Conservation (phyloP, 2,329 filamentous ascomycete genomes). For the Incumbomyces lentus region DNA sequence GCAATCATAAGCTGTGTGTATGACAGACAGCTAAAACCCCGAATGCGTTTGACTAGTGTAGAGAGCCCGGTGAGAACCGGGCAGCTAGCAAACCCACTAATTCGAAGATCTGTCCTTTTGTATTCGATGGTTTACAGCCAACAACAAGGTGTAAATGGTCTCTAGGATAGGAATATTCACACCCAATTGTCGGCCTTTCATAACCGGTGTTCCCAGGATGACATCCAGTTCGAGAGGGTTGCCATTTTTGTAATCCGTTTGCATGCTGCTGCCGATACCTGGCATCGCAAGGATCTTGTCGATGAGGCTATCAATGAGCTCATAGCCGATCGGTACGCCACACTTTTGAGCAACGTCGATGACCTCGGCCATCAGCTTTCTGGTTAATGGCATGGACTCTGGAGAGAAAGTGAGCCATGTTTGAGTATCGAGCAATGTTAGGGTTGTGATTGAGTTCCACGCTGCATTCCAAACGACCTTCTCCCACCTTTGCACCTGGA, state of each 20-base stretch:
- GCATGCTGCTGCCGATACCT: slow-evolving; percentile 36
- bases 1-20: no score
- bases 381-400: slow-evolving; percentile 30
- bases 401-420: slow-evolving; percentile 32
- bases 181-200: slow-evolving; percentile 30
- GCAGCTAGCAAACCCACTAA: slow-evolving; percentile 24
- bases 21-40: no score
- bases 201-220: slow-evolving; percentile 34
- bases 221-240: slow-evolving; percentile 38
- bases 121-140: slow-evolving; percentile 16
- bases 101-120: slow-evolving; percentile 26
- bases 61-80: slow-evolving; percentile 24
- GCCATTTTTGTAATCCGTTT: slow-evolving; percentile 32
- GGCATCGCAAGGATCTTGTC: slow-evolving; percentile 31
- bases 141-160: slow-evolving; percentile 25
- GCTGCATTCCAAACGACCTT: slow-evolving; percentile 35
- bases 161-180: slow-evolving; percentile 32
- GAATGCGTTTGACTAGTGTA: no score
- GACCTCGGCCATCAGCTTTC: slow-evolving; percentile 34
- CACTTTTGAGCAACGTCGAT: slow-evolving; percentile 32
- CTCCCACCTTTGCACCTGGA: slow-evolving; percentile 31
- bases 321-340: slow-evolving; percentile 29
- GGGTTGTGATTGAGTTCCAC: slow-evolving; percentile 34
- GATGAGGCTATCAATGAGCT: slow-evolving; percentile 30
- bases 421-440: slow-evolving; percentile 34